Evolutionary conservation across 83 land plant species (phyloP).

Genomic region (Isoetes engelmannii): DNA sequence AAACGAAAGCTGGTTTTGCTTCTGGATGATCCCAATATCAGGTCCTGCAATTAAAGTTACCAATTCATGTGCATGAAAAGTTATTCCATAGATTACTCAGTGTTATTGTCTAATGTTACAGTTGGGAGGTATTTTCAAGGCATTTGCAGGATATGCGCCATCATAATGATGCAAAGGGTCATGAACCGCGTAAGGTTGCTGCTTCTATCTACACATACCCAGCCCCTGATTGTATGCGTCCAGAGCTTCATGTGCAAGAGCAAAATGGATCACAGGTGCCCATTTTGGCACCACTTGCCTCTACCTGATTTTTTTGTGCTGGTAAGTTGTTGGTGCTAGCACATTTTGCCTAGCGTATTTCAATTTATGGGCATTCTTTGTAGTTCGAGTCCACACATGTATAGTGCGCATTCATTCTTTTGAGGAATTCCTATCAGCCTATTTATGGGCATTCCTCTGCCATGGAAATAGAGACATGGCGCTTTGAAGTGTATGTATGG

Average conservation of each 20-base stretch:
- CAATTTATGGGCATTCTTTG: too few species aligned
- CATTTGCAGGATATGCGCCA: slow-evolving; percentile 62
- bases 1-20: slow-evolving; percentile 76
- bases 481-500: too few species aligned
- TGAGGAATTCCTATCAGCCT: too few species aligned
- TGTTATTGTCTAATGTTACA: slow-evolving; percentile 27
- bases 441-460: too few species aligned
- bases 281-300: too few species aligned
- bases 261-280: too few species aligned
- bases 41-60: slow-evolving; percentile 27
- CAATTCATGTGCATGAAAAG: background rate
- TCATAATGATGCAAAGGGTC: slow-evolving; percentile 80
- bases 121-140: slow-evolving; percentile 73
- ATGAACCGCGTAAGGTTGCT: slow-evolving; percentile 51
- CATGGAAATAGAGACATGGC: too few species aligned
- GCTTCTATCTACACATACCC: slow-evolving; percentile 84
- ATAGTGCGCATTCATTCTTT: too few species aligned
- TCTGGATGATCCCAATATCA: slow-evolving; percentile 72
- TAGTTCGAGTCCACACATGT: too few species aligned
- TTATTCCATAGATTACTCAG: background rate
- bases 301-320: too few species aligned
- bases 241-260: slow-evolving; percentile 8
- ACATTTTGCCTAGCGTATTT: too few species aligned
- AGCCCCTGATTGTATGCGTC: slow-evolving; percentile 96
- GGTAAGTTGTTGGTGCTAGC: too few species aligned